These are phyloP conservation scores for Tulasnella sp. DNA, from an alignment of 768 basidiomycete species.

Conservation along the genomic window DNA sequence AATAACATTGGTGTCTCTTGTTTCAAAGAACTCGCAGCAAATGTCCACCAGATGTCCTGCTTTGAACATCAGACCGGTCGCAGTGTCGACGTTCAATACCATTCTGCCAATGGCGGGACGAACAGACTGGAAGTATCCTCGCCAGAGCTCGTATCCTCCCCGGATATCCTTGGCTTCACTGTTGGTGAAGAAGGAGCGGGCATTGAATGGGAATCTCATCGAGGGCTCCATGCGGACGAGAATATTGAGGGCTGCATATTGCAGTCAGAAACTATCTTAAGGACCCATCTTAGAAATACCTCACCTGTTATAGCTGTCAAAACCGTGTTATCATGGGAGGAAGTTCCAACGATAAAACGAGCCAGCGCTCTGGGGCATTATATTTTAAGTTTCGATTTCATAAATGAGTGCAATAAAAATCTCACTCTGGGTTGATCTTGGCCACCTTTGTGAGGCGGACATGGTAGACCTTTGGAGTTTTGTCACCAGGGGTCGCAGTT, in stretches of 20 bases:
- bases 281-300: too few species aligned
- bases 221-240: conserved; percentile 54
- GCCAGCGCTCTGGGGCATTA: conserved; percentile 38
- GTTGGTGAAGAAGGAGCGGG: conserved; percentile 58
- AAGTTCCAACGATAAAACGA: conserved; percentile 50
- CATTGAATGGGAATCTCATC: conserved; percentile 49
- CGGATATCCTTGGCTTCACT: conserved; percentile 32
- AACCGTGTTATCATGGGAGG: conserved; percentile 54
- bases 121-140: conserved; percentile 66
- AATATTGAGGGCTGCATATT: conserved; percentile 46
- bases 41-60: conserved; percentile 45
- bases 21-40: conserved; percentile 40
- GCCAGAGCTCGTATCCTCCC: conserved; percentile 39
- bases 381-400: background rate
- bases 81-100: conserved; percentile 64
- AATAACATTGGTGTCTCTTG: background rate
- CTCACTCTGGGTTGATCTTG: background rate
- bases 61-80: conserved; percentile 54
- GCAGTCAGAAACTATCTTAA: too few species aligned
- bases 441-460: background rate
- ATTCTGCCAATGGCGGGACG: conserved; percentile 51
- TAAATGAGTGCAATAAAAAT: background rate
- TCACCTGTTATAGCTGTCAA: conserved; percentile 56
- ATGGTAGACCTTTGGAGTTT: background rate
- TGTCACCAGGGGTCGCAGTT: too few species aligned